A percentile compares a stretch with the other conserved stretches of the same genome.
These are phyloP conservation scores for Rhododendron williamsianum DNA, from an alignment of 148 eudicot species.

Conservation along the genomic window DNA sequence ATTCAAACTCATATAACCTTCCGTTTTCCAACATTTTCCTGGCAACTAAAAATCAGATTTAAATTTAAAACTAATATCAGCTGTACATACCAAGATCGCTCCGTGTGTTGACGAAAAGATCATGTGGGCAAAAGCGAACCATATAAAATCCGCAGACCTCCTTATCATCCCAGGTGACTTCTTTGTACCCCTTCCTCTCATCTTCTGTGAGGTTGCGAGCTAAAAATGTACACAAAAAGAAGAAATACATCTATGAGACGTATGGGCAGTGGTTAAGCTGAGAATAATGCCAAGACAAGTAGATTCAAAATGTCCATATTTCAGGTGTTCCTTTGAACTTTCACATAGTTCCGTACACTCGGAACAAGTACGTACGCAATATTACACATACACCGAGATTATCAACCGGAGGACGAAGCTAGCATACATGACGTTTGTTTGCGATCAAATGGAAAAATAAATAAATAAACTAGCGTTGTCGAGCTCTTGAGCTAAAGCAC, in stretches of 20 bases:
- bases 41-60: neutral
- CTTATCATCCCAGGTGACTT: slow-evolving; percentile 87
- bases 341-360: neutral
- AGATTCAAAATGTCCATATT: neutral
- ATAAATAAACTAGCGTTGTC: neutral
- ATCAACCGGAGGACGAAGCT: neutral
- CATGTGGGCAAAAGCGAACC: slow-evolving; percentile 98
- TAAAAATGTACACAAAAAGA: slow-evolving; percentile 20
- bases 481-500: neutral
- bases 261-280: neutral
- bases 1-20: neutral
- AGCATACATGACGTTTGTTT: neutral
- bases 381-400: neutral
- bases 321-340: neutral
- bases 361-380: neutral
- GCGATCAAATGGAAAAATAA: neutral
- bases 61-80: neutral
- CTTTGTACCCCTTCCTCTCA: slow-evolving; percentile 81
- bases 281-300: neutral
- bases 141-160: slow-evolving; percentile 84
- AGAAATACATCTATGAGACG: neutral
- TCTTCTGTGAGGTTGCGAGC: slow-evolving; percentile 94
- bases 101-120: slow-evolving; percentile 86
- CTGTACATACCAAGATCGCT: slow-evolving; percentile 81
- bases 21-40: neutral